These are phyloP conservation scores for Suillus americanus DNA, from an alignment of 768 basidiomycete genomes.

Conservation along the genomic window DNA sequence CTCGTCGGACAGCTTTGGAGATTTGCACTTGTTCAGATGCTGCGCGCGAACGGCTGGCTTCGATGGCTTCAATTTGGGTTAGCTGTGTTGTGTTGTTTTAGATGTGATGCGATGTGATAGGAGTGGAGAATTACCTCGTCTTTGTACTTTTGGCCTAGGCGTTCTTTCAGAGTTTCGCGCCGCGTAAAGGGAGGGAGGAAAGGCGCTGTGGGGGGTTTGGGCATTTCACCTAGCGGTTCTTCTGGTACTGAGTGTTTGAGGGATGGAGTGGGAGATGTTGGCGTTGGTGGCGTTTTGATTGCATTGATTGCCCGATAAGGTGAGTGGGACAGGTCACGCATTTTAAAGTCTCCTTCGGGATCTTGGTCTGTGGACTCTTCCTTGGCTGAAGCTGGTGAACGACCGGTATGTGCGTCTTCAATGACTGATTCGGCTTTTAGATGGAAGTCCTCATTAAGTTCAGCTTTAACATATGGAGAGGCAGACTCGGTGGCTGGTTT, in stretches of 20 bases:
- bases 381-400: constrained; percentile 7
- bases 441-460: background rate
- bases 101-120: background rate
- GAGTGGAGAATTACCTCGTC: constrained; percentile 17
- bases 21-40: constrained; percentile 40
- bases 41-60: constrained; percentile 39
- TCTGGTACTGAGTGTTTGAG: background rate
- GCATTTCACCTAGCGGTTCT: background rate
- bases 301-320: background rate
- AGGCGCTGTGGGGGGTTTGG: constrained; percentile 20
- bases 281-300: constrained; percentile 3
- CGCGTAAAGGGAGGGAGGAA: constrained; percentile 35
- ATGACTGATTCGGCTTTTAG: background rate
- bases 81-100: background rate
- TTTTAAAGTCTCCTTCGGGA: constrained; percentile 19
- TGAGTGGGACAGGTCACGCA: constrained; percentile 9
- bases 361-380: constrained; percentile 16
- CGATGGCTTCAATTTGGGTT: constrained; percentile 32
- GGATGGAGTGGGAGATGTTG: constrained; percentile 14
- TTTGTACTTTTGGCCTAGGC: constrained; percentile 14
- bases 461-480: background rate
- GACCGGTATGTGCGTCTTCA: background rate
- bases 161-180: background rate
- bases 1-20: constrained; percentile 44
- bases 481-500: background rate